phyloP scores from a whole-genome alignment of 257 asterid species.

The Jaltomata sinuosa region DNA sequence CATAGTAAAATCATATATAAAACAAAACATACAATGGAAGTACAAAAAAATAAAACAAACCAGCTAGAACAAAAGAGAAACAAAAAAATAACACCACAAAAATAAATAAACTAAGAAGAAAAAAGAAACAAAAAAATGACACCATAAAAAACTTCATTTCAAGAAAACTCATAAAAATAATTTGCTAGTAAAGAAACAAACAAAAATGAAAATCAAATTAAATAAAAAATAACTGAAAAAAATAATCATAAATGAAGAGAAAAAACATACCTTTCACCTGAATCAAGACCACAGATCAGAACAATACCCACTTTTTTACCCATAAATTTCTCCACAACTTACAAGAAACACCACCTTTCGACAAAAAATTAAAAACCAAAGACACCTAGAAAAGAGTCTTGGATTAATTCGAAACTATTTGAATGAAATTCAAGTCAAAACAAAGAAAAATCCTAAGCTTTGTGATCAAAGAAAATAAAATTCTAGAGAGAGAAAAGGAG shows the following conservation, averaged over 20 bases:
- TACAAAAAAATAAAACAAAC: background rate
- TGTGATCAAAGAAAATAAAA: too few relatives aligned
- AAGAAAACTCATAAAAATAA: background rate
- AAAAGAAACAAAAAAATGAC: background rate
- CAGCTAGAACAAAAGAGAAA: background rate
- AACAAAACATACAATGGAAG: background rate
- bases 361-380: background rate
- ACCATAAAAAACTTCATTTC: background rate
- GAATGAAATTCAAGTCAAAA: too few relatives aligned
- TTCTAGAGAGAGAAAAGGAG: background rate
- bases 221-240: background rate
- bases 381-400: background rate
- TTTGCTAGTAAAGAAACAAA: background rate
- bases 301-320: background rate
- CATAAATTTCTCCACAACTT: background rate
- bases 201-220: background rate
- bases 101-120: too few relatives aligned
- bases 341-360: background rate
- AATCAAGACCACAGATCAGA: conserved; percentile 1
- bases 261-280: too few relatives aligned
- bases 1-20: background rate
- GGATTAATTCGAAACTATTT: too few relatives aligned
- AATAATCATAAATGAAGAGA: too few relatives aligned
- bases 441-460: background rate
- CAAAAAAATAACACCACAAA: too few relatives aligned